Base-by-base conservation (phyloP, 306 rosid species). In the Medicago truncatula region DNA sequence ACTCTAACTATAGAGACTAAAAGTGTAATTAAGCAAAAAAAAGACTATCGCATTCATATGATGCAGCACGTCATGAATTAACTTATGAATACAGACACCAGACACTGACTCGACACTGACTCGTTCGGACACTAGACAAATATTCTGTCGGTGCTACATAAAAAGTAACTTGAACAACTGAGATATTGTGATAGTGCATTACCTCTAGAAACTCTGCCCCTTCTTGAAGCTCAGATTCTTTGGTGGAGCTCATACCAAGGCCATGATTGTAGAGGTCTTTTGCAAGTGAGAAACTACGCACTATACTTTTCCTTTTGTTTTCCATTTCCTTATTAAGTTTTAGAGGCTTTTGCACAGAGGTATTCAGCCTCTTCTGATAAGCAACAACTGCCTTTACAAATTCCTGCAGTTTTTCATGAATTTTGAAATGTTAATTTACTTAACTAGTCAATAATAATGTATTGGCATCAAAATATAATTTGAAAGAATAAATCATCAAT, bases 191-290 rank as follows among this genome's bases (percentile, higher is more conserved):
- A 2, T 9, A 53, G 2, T 71, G 41, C 25, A 16, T 20, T 71
- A 93, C 98, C 94, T 88, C 92, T 43, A 93, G 98, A 79, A 93
- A 91, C 53, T 87, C 78, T 43, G 94, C 98, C 9, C 98, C 97
- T 0, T 81, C 88, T 87, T 91, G 86, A 39, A 94, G 95, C 62
- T 94, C 98, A 9, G 92, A 85, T 39, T 89, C 88, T 84, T 86
- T 87, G 67, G 77, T 79, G 1, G 83, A 50, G 49, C 52, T 73
- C 7, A 63, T 54, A 0, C 72, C 86, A 31, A 78, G 77, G 9
- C 93, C 93, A 34, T 81, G 39, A 4, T 61, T 76, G 81, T 94
- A 91, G 8, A 94, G 63, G 79, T 88, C 70, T 80, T 82, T 90
- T 9, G 98, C 98, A 36, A 87, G 75, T 64, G 97, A 94, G 86